phyloP scores from a whole-genome alignment of 768 basidiomycete genomes.

The Ramaria rubella region DNA sequence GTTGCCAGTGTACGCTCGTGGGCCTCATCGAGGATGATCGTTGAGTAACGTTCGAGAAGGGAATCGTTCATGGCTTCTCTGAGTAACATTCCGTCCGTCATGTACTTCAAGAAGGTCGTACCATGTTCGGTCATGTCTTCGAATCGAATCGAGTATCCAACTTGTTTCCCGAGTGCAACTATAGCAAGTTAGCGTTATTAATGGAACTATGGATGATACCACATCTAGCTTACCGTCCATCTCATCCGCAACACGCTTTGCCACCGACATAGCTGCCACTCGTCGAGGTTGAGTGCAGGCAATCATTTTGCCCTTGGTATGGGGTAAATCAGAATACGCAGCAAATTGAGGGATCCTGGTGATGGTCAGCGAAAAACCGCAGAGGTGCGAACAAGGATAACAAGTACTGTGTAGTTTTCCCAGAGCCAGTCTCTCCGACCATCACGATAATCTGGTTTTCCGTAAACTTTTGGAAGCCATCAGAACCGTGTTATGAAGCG shows the following conservation, averaged over 20 bases:
- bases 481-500: conserved; percentile 16
- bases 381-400: not conserved
- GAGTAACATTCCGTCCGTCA: conserved; percentile 99
- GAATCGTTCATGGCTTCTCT: conserved; percentile 98
- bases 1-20: conserved; percentile 98
- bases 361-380: conserved; percentile 17
- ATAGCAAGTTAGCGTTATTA: too few species aligned
- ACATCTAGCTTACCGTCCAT: conserved; percentile 93
- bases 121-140: conserved; percentile 91
- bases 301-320: conserved; percentile 82
- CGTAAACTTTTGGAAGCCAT: conserved; percentile 46
- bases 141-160: conserved; percentile 97
- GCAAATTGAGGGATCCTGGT: conserved; percentile 93
- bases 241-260: conserved; percentile 97
- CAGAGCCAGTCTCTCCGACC: conserved; percentile 93
- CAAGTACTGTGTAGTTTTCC: conserved; percentile 85
- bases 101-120: conserved; percentile 95
- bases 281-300: conserved; percentile 96
- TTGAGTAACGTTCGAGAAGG: conserved; percentile 81
- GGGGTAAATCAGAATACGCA: conserved; percentile 87
- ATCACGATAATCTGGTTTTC: conserved; percentile 83
- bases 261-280: conserved; percentile 97
- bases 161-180: conserved; percentile 91
- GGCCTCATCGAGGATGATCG: conserved; percentile 97
- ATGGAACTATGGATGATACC: too few species aligned